A percentile compares a stretch with the other conserved stretches of the same genome.
Evolutionary conservation across 2,329 filamentous ascomycete species (phyloP).

Genomic region (Monosporascus cannonballus): DNA sequence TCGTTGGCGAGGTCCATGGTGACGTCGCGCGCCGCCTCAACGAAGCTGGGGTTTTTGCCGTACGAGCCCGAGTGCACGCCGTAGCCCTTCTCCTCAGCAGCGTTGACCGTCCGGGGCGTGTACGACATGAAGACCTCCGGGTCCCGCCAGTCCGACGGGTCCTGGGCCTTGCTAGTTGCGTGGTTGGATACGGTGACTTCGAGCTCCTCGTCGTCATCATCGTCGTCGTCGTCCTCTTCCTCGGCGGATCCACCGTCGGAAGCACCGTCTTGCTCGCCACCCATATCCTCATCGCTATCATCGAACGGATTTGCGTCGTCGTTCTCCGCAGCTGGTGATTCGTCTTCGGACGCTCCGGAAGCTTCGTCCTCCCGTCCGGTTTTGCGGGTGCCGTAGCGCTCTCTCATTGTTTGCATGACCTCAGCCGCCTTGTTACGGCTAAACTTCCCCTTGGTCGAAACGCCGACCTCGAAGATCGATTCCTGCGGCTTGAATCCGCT

Average conservation of each 20-base stretch:
- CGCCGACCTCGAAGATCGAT: conserved; percentile 92
- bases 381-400: conserved; percentile 58
- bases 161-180: conserved; percentile 37
- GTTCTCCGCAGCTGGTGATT: conserved; percentile 5
- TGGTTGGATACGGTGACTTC: conserved; percentile 66
- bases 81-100: conserved; percentile 86
- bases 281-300: conserved; percentile 25
- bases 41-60: conserved; percentile 65
- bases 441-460: conserved; percentile 52
- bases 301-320: conserved; percentile 9
- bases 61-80: conserved; percentile 71
- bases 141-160: conserved; percentile 66
- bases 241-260: conserved; percentile 30
- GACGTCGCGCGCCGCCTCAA: conserved; percentile 77
- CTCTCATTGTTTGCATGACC: conserved; percentile 66
- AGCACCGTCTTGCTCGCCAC: conserved; percentile 21
- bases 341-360: conserved; percentile 22
- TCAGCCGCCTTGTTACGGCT: conserved; percentile 54
- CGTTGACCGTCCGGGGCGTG: conserved; percentile 71
- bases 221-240: conserved; percentile 31
- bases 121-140: conserved; percentile 96
- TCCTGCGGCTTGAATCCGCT: conserved; percentile 85
- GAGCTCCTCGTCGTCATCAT: conserved; percentile 57
- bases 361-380: conserved; percentile 38
- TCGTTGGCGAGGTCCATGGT: conserved; percentile 93